Evolutionary conservation across 75 land plant genomes (phyloP).

Genomic region (Picea sitchensis): DNA sequence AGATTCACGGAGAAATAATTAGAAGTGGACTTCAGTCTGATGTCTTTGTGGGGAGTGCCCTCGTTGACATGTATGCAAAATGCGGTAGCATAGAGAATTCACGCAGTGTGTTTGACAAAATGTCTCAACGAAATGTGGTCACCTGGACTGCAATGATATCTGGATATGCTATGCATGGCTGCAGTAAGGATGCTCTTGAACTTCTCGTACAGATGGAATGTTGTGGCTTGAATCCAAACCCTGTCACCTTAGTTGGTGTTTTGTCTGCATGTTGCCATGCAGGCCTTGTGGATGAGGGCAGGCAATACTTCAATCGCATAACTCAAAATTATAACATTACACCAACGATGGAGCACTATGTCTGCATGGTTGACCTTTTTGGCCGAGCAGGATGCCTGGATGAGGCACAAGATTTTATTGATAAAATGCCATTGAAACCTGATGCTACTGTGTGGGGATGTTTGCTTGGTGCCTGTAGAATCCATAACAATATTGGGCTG

Average conservation of each 20-base stretch:
- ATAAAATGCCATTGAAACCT: not conserved
- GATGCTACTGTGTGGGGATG: not conserved
- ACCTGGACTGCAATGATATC: conserved; percentile 35
- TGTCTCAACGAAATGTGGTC: conserved; percentile 16
- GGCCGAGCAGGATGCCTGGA: conserved; percentile 3
- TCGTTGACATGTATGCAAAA: conserved; percentile 42
- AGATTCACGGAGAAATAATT: no score
- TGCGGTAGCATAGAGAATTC: conserved; percentile 29
- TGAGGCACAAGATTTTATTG: not conserved
- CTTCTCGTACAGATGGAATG: not conserved
- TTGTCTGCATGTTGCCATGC: conserved; percentile 17
- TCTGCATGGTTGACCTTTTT: not conserved
- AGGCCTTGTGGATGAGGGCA: not conserved
- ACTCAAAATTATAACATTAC: not conserved
- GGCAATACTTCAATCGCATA: not conserved
- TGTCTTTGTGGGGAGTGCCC: conserved; percentile 1
- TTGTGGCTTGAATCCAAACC: conserved; percentile 16
- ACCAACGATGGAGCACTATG: not conserved
- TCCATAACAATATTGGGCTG: not conserved
- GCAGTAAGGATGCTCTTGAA: conserved; percentile 20
- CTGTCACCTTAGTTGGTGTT: conserved; percentile 1
- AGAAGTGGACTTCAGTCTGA: no score
- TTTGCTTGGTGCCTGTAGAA: not conserved
- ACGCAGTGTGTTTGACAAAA: conserved; percentile 13
- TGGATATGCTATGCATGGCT: conserved; percentile 31